These are phyloP conservation scores for Neltuma alba DNA, from an alignment of 306 rosid genomes.

Conservation along the genomic window DNA sequence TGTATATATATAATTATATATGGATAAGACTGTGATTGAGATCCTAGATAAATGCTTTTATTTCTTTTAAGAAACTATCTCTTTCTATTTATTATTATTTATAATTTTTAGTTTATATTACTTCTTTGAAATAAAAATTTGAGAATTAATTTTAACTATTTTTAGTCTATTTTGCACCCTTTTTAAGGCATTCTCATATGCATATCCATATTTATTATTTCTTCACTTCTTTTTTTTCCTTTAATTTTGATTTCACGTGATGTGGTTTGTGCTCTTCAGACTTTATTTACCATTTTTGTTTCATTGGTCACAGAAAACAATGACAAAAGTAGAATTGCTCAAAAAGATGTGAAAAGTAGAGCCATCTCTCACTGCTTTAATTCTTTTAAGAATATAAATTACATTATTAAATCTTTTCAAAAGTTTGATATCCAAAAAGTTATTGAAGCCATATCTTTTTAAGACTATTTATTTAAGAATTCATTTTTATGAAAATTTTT, in stretches of 20 bases:
- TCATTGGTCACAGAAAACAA: conserved; percentile 5
- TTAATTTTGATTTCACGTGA: background rate
- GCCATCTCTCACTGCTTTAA: background rate
- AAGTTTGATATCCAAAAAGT: background rate
- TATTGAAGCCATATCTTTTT: background rate
- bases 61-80: background rate
- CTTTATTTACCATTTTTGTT: background rate
- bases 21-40: background rate
- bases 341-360: background rate
- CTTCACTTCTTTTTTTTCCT: background rate
- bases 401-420: background rate
- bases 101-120: background rate
- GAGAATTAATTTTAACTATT: background rate
- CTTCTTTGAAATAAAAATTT: background rate
- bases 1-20: too few species aligned
- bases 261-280: background rate
- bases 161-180: background rate
- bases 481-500: background rate
- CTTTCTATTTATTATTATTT: background rate
- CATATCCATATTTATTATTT: background rate
- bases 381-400: background rate
- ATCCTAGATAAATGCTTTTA: background rate
- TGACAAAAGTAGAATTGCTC: background rate
- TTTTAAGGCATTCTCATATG: background rate
- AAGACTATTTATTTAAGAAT: background rate